Conservation (phyloP, 1,139 yeast genomes). For the Pichia cactophila region DNA sequence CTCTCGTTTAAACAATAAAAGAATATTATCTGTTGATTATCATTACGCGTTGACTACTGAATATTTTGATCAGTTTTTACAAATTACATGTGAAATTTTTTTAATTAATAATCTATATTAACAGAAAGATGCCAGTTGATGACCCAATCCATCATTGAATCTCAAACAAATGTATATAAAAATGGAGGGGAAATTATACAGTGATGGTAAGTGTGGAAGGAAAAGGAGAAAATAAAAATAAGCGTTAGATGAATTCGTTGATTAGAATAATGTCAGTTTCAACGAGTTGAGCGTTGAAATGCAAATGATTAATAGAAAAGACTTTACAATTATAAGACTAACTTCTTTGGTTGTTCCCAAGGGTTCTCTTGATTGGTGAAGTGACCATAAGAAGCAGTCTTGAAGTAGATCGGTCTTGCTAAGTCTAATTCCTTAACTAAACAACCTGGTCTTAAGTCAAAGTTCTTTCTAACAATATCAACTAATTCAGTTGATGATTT, state of each 20-base stretch:
- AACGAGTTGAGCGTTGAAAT: slow-evolving; percentile 16
- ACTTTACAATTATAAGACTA: slow-evolving; percentile 45
- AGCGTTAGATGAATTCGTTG: slow-evolving; percentile 7
- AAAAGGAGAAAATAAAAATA: neutral
- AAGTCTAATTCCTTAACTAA: slow-evolving; percentile 92
- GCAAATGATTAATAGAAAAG: slow-evolving; percentile 7
- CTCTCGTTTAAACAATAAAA: no score
- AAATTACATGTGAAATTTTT: neutral
- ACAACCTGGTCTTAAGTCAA: slow-evolving; percentile 99
- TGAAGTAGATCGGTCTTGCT: slow-evolving; percentile 98
- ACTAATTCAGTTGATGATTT: slow-evolving; percentile 85
- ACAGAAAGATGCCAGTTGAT: slow-evolving; percentile 21
- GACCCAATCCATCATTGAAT: slow-evolving; percentile 20
- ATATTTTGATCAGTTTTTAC: no score
- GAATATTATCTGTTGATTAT: no score
- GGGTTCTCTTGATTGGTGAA: slow-evolving; percentile 98
- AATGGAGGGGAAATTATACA: slow-evolving; percentile 7
- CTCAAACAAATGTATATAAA: slow-evolving; percentile 11
- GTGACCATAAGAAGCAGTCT: slow-evolving; percentile 99
- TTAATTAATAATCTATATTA: slow-evolving; percentile 10
- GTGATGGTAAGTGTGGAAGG: slow-evolving; percentile 1
- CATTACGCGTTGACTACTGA: neutral
- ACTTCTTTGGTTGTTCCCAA: slow-evolving; percentile 96
- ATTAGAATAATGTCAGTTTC: slow-evolving; percentile 8
- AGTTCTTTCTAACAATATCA: slow-evolving; percentile 83